These are phyloP conservation scores for Achaetomiella virescens DNA, from an alignment of 495 filamentous ascomycete species.

Conservation along the genomic window DNA sequence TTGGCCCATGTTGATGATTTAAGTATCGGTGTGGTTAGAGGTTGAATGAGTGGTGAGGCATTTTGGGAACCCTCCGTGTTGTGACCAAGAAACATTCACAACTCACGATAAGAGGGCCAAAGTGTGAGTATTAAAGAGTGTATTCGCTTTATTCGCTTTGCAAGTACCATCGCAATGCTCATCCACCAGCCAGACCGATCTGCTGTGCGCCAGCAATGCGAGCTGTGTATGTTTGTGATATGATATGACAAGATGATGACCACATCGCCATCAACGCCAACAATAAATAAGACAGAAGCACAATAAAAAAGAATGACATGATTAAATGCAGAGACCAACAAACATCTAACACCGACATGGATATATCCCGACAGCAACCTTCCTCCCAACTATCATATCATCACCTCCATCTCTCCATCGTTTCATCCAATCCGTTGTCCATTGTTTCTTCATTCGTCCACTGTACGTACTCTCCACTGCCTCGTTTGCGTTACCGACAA, in stretches of 20 bases:
- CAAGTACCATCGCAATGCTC: no score
- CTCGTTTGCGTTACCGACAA: no score
- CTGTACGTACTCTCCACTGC: background rate
- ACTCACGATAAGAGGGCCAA: no score
- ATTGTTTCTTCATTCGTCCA: background rate
- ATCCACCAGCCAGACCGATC: no score
- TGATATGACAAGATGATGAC: background rate
- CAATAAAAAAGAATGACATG: background rate
- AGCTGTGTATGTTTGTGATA: background rate
- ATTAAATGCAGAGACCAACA: no score
- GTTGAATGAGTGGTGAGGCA: no score
- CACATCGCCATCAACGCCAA: background rate
- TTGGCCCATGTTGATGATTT: no score
- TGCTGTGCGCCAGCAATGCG: background rate
- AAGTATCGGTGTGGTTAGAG: no score
- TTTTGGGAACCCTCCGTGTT: no score
- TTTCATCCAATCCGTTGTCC: background rate
- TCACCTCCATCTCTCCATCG: background rate
- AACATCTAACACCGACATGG: no score
- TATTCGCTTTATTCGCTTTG: no score
- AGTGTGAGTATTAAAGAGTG: constrained; percentile 8
- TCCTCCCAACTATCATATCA: background rate
- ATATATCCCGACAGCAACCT: background rate
- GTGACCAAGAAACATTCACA: no score
- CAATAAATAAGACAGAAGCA: background rate